Percentiles rank a stretch among this genome's conserved stretches.
Conservation (phyloP, 345 rosid species). For the Ricinus communis region DNA sequence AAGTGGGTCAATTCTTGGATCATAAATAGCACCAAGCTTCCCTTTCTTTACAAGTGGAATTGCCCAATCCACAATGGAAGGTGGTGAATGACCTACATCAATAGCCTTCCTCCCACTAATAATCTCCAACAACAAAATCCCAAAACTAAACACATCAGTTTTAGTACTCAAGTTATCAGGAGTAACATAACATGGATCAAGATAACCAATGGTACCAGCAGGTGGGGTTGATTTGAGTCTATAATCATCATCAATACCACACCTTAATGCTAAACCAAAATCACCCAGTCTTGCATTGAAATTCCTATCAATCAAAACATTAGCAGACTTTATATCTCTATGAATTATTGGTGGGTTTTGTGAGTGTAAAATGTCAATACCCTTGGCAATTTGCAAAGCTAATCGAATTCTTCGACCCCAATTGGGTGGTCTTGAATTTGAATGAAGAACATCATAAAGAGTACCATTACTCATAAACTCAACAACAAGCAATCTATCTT, state of each 20-base stretch:
- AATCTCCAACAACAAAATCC: constrained; percentile 91
- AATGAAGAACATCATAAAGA: constrained; percentile 82
- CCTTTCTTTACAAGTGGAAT: constrained; percentile 86
- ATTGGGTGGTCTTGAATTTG: constrained; percentile 52
- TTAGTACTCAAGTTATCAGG: constrained; percentile 92
- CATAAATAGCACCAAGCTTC: constrained; percentile 70
- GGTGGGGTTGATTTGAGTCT: constrained; percentile 88
- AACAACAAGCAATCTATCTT: constrained; percentile 76
- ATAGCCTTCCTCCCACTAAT: constrained; percentile 95
- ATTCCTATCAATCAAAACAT: constrained; percentile 84
- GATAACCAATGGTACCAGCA: constrained; percentile 96
- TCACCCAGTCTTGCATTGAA: constrained; percentile 91
- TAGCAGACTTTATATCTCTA: constrained; percentile 97
- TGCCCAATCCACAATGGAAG: constrained; percentile 96
- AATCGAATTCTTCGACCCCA: constrained; percentile 83
- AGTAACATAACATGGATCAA: constrained; percentile 96
- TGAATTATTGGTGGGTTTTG: constrained; percentile 81
- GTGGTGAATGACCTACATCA: constrained; percentile 84
- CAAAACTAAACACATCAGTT: constrained; percentile 95
- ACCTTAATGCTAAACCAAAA: constrained; percentile 88
- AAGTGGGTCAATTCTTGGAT: constrained; percentile 66
- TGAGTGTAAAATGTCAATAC: constrained; percentile 69
- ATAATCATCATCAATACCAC: constrained; percentile 68
- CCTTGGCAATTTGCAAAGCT: constrained; percentile 85
- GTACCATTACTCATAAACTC: constrained; percentile 96